Evolutionary conservation across 441 rosid genomes (phyloP).

Genomic region (California macrophylla): DNA sequence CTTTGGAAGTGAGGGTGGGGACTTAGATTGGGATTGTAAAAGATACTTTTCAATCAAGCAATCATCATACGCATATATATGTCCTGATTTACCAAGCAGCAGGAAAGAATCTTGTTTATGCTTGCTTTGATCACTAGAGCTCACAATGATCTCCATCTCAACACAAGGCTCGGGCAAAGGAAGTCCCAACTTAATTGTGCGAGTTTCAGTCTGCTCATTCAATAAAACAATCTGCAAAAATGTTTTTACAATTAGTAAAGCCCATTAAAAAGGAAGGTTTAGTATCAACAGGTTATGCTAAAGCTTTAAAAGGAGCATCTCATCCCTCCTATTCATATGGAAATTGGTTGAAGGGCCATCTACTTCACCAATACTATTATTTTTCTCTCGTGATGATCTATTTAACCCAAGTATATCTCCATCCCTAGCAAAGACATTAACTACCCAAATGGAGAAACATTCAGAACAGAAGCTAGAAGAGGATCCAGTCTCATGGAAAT

Average conservation of each 20-base stretch:
- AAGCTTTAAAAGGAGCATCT: neutral
- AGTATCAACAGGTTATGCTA: neutral
- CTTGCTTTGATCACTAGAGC: slow-evolving; percentile 47
- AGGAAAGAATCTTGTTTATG: slow-evolving; percentile 48
- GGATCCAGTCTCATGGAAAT: neutral
- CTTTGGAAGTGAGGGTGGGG: slow-evolving; percentile 71
- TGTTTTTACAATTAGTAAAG: slow-evolving; percentile 1
- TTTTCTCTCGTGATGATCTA: neutral
- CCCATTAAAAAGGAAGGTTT: neutral
- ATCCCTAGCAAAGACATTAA: neutral
- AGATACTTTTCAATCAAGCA: slow-evolving; percentile 69
- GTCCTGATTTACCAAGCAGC: slow-evolving; percentile 76
- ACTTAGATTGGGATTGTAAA: slow-evolving; percentile 60
- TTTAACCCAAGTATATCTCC: neutral
- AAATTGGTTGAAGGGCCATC: neutral
- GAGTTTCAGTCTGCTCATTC: slow-evolving; percentile 68
- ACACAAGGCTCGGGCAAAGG: slow-evolving; percentile 71
- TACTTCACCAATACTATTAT: neutral
- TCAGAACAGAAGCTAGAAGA: slow-evolving; percentile 5
- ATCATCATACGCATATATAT: slow-evolving; percentile 63
- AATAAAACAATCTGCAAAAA: slow-evolving; percentile 54
- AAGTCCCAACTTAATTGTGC: slow-evolving; percentile 65
- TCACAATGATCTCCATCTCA: slow-evolving; percentile 60
- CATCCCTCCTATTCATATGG: slow-evolving; percentile 6
- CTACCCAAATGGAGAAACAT: neutral